Conservation (phyloP, 2,329 filamentous ascomycete genomes). For the Epichloe coenophiala region DNA sequence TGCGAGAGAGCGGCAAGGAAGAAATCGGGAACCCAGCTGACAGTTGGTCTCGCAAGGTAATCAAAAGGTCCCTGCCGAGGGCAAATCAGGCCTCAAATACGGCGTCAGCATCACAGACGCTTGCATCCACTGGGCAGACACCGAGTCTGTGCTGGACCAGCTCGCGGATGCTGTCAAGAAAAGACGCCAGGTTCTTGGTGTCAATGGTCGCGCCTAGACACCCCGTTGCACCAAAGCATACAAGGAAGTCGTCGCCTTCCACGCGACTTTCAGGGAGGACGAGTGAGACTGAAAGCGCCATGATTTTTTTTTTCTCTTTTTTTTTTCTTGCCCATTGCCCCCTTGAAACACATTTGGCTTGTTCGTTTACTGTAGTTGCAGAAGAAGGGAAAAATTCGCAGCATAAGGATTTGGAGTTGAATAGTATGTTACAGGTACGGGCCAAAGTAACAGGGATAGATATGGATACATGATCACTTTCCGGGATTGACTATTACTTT, state of each 20-base stretch:
- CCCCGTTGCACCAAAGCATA: neutral
- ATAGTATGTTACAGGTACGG: neutral
- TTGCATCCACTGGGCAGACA: conserved; percentile 87
- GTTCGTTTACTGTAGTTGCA: neutral
- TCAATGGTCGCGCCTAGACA: neutral
- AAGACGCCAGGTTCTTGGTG: conserved; percentile 36
- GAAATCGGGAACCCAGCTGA: neutral
- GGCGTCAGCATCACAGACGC: conserved; percentile 93
- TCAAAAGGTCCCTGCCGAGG: conserved; percentile 78
- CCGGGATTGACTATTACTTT: neutral
- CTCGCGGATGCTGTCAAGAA: conserved; percentile 72
- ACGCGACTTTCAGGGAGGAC: neutral
- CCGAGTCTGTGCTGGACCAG: conserved; percentile 68
- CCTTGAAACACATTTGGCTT: neutral
- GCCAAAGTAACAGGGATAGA: neutral
- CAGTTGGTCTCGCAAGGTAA: conserved; percentile 24
- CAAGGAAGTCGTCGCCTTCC: too few species aligned
- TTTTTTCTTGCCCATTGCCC: neutral
- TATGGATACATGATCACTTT: neutral
- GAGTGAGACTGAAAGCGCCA: neutral
- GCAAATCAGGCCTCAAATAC: conserved; percentile 64
- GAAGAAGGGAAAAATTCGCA: neutral
- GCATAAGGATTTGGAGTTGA: neutral
- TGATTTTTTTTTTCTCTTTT: neutral
- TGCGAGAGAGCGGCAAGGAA: neutral